Percentiles rank a stretch among this genome's conserved stretches.
Conservation (phyloP, 169 alveolate genomes). For the Plasmodium reichenowi region DNA sequence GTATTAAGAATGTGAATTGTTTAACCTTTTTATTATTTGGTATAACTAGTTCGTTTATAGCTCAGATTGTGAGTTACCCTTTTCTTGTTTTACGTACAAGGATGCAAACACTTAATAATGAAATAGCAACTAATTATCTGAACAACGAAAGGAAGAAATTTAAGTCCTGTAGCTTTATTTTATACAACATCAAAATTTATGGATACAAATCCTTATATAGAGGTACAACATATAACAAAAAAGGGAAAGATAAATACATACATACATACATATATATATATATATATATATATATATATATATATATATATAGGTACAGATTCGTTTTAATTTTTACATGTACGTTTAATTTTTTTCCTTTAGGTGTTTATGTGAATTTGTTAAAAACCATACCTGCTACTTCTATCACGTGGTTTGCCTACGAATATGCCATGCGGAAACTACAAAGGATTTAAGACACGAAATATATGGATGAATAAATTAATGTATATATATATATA, state of each 20-base stretch:
- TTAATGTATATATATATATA: background rate
- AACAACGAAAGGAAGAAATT: slow-evolving; percentile 45
- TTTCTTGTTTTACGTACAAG: slow-evolving; percentile 60
- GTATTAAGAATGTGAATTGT: slow-evolving; percentile 60
- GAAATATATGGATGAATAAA: background rate
- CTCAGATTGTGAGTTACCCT: slow-evolving; percentile 63
- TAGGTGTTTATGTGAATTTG: slow-evolving; percentile 60
- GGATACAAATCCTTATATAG: slow-evolving; percentile 56
- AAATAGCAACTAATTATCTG: slow-evolving; percentile 59
- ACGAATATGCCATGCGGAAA: slow-evolving; percentile 69
- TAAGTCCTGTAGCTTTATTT: slow-evolving; percentile 63
- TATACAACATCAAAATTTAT: slow-evolving; percentile 41
- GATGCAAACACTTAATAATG: slow-evolving; percentile 70
- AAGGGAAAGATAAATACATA: too few relatives aligned
- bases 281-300: too few relatives aligned
- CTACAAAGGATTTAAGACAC: slow-evolving; percentile 5
- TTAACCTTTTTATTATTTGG: slow-evolving; percentile 60
- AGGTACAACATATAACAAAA: slow-evolving; percentile 14
- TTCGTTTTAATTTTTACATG: background rate
- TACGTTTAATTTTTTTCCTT: background rate
- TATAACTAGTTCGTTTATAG: slow-evolving; percentile 61
- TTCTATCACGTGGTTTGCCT: slow-evolving; percentile 69
- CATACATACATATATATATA: too few relatives aligned
- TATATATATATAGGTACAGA: too few relatives aligned
- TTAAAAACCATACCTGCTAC: slow-evolving; percentile 70